A percentile compares a stretch with the other conserved stretches of the same genome.
Conservation (phyloP, 345 rosid genomes). For the Acer negundo region DNA sequence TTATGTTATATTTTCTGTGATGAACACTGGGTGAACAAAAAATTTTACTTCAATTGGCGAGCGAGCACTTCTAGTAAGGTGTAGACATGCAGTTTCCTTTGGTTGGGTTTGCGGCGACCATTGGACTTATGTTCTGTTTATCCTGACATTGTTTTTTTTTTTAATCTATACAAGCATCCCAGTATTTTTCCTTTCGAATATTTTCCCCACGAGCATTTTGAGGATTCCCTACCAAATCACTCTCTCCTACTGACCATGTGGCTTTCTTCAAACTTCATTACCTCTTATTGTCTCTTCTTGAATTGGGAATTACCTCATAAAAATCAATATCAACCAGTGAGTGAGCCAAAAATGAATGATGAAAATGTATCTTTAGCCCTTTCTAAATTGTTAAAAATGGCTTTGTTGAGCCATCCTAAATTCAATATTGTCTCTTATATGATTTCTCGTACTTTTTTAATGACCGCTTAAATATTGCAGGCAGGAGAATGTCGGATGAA, state of each 20-base stretch:
- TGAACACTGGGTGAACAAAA: not conserved
- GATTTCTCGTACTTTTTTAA: not conserved
- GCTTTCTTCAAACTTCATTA: not conserved
- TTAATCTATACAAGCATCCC: not conserved
- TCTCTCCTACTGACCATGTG: not conserved
- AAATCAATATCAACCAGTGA: not conserved
- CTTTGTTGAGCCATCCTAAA: slow-evolving; percentile 8
- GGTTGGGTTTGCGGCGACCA: not conserved
- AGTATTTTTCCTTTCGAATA: not conserved
- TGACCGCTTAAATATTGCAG: slow-evolving; percentile 37
- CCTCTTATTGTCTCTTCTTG: not conserved
- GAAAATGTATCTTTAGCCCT: not conserved
- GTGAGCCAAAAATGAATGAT: not conserved
- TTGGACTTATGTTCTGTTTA: not conserved
- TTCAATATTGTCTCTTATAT: not conserved
- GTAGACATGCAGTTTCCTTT: not conserved
- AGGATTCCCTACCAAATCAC: not conserved
- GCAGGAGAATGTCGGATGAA: slow-evolving; percentile 65
- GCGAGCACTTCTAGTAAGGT: not conserved
- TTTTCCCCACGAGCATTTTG: not conserved
- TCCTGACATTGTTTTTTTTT: not conserved
- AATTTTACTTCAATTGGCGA: not conserved
- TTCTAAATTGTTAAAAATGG: slow-evolving; percentile 1
- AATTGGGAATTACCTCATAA: slow-evolving; percentile 4
- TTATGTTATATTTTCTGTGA: not conserved